A percentile compares a stretch with the other conserved stretches of the same genome.
Evolutionary conservation across 2,329 filamentous ascomycete genomes (phyloP).

Genomic region (Talaromyces sp.): DNA sequence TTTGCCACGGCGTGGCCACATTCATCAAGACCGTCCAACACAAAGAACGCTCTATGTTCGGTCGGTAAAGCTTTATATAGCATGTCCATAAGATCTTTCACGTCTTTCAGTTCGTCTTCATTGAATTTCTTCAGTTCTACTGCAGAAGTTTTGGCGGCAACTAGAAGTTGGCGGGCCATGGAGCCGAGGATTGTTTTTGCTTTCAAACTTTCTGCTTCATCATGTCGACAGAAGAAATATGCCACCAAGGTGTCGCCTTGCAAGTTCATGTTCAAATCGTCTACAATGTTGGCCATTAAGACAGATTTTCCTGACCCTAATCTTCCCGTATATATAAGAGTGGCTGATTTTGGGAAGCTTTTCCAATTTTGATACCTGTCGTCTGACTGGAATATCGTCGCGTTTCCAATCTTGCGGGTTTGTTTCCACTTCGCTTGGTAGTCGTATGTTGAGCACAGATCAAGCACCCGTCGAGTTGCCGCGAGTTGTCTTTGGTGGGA

Average conservation of each 20-base stretch:
- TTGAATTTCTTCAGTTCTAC: neutral
- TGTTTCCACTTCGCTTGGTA: constrained; percentile 43
- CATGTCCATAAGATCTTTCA: neutral
- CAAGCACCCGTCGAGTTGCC: constrained; percentile 29
- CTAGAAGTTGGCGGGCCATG: constrained; percentile 35
- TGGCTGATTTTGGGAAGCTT: constrained; percentile 22
- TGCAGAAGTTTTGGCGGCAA: neutral
- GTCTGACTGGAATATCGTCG: constrained; percentile 21
- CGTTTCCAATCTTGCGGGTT: constrained; percentile 39
- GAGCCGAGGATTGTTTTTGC: constrained; percentile 32
- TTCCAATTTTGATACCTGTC: constrained; percentile 33
- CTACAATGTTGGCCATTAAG: constrained; percentile 44
- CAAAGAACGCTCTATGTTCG: neutral
- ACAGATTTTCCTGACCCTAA: constrained; percentile 48
- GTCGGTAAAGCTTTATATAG: neutral
- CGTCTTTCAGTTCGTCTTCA: neutral
- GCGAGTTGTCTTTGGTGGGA: neutral
- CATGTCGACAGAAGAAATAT: constrained; percentile 37
- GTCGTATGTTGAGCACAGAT: constrained; percentile 43
- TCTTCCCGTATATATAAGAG: constrained; percentile 39
- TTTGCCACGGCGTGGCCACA: neutral
- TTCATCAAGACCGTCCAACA: constrained; percentile 10
- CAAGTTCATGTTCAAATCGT: constrained; percentile 32
- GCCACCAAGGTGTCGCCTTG: constrained; percentile 20
- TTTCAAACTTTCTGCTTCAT: constrained; percentile 29